These are phyloP conservation scores for Fusarium pseudoanthophilum DNA, from an alignment of 2,329 filamentous ascomycete genomes.

Conservation along the genomic window DNA sequence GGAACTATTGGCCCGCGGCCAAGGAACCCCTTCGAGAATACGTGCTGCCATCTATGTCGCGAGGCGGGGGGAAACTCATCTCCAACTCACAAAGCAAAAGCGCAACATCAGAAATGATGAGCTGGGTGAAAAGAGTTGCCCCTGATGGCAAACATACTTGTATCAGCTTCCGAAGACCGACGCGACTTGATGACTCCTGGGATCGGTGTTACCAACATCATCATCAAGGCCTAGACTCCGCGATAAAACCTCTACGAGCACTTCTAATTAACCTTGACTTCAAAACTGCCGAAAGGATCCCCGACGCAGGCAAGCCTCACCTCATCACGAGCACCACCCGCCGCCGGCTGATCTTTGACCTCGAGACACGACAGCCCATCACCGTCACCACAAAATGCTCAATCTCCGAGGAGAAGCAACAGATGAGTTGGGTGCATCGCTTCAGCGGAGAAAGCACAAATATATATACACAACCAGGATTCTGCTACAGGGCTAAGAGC, in stretches of 20 bases:
- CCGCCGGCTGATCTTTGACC: background rate
- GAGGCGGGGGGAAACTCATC: background rate
- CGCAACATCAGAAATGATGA: background rate
- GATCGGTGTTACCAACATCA: background rate
- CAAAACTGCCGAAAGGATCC: background rate
- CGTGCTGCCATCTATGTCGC: background rate
- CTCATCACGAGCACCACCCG: background rate
- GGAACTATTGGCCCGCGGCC: background rate
- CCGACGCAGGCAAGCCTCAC: background rate
- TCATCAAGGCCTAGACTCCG: background rate
- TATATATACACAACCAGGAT: background rate
- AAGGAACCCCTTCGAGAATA: background rate
- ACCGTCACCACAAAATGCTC: background rate
- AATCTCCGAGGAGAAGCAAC: background rate
- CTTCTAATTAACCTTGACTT: background rate
- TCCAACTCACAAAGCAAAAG: background rate
- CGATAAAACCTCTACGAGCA: background rate
- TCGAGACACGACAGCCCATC: background rate
- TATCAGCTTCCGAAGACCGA: background rate
- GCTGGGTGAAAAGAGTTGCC: background rate
- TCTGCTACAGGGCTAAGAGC: background rate
- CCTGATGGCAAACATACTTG: background rate
- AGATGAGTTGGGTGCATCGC: background rate
- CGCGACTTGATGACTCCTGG: background rate
- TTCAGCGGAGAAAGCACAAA: background rate